phyloP scores from a whole-genome alignment of 2,329 filamentous ascomycete genomes.

The Botryotinia narcissicola region DNA sequence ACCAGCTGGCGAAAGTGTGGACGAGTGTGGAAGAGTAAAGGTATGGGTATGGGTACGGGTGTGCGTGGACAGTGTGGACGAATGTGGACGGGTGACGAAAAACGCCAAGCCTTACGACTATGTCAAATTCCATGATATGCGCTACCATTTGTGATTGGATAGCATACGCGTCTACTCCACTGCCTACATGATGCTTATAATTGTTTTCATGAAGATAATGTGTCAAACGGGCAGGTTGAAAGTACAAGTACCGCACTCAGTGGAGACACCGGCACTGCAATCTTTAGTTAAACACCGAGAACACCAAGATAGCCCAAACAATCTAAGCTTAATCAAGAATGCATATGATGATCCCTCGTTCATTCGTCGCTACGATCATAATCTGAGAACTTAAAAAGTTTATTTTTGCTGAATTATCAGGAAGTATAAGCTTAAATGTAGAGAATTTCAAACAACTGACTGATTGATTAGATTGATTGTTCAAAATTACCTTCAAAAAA shows the following conservation, averaged over 20 bases:
- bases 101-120: no score
- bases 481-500: background rate
- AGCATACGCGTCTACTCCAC: no score
- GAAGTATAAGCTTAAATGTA: background rate
- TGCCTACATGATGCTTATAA: background rate
- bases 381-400: no score
- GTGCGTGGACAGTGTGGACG: no score
- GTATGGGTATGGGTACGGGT: no score
- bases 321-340: background rate
- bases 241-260: background rate
- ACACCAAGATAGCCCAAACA: background rate
- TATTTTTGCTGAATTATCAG: background rate
- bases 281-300: background rate
- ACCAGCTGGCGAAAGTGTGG: background rate
- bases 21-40: background rate
- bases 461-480: background rate
- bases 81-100: no score
- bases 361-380: background rate
- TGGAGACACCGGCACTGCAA: background rate
- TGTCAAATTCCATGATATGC: no score
- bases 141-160: no score
- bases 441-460: background rate
- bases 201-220: background rate
- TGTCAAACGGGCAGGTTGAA: background rate
- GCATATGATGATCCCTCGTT: no score